Conservation (phyloP, 202 grass and related monocot genomes). For the Zoysia matrella region DNA sequence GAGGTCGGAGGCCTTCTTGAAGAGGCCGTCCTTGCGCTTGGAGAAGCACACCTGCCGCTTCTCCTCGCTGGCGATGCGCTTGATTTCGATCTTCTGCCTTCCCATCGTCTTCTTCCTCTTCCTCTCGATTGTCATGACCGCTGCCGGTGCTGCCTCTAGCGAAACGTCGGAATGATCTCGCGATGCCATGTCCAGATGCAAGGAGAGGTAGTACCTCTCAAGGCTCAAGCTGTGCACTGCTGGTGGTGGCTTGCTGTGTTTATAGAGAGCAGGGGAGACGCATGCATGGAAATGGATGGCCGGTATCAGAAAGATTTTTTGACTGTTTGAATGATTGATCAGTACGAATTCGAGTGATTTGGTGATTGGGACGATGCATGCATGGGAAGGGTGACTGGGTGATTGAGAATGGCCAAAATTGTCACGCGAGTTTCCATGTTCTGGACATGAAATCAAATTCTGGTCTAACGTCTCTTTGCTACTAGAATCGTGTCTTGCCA, state of each 20-base stretch:
- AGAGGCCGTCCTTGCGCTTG: constrained; percentile 52
- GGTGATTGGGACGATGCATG: neutral
- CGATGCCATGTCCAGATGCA: neutral
- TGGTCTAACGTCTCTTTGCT: constrained; percentile 4
- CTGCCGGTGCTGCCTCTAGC: no score
- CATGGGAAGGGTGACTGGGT: neutral
- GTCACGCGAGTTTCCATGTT: neutral
- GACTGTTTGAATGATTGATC: constrained; percentile 30
- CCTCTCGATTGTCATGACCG: neutral
- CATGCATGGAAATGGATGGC: constrained; percentile 17
- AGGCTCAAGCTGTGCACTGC: no score
- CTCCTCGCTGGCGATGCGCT: constrained; percentile 41
- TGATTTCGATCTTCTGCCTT: constrained; percentile 60
- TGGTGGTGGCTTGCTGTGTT: no score
- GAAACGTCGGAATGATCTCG: no score
- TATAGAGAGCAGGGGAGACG: neutral
- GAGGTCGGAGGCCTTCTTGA: constrained; percentile 66
- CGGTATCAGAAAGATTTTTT: constrained; percentile 6
- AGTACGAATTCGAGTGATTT: neutral
- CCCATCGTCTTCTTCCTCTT: constrained; percentile 56
- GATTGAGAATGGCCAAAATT: neutral
- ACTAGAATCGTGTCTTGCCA: neutral
- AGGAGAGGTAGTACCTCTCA: neutral
- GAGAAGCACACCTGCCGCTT: constrained; percentile 70
- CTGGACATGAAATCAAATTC: neutral